Evolutionary conservation across 768 basidiomycete genomes (phyloP), one percentile per base, ranked within the genome.

Genomic region (Tricholoma sp.): DNA sequence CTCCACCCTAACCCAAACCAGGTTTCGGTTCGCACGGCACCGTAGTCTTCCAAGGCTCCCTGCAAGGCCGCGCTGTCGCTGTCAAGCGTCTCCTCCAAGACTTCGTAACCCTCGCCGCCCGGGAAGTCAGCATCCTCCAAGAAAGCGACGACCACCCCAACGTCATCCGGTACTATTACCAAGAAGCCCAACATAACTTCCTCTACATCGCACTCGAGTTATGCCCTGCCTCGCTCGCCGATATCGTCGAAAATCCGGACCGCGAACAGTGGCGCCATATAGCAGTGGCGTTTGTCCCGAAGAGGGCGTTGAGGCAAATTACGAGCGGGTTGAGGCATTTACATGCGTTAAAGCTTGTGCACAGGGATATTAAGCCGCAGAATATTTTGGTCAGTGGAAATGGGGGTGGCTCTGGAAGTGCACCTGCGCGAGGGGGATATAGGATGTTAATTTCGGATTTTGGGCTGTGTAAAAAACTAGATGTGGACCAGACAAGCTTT

Each of bases 141-240:
- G 94, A 97, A 69, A 91, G 91, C 49, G 97, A 99, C 76, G 94
- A 96, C 69, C 97, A 99, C 65, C 94, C 94, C 16, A 98, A 99
- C 74, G 97, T 99, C 69, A 95, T 98, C 64, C 88, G 94, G 27
- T 97, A 99, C 69, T 99, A 94, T 72, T 98, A 93, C 72, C 94
- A 98, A 77, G 96, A 98, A 75, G 79, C 89, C 3, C 89, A 91
- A 27, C 86, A 86, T 19, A 94, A 91, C 65, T 98, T 98, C 78
- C 84, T 98, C 9, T 98, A 96, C 72, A 98, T 99, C 60, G 97
- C 97, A 2, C 86, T 99, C 43, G 97, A 99, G 66, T 79, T 98
- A 4, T 94, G 94, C 67, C 93, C 92, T 0, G 91, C 89, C 1
- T 91, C 91, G 3, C 84, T 97, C 0, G 91, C 89, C 1, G 92